A percentile compares a stretch with the other conserved stretches of the same genome.
These are phyloP conservation scores for Trichophyton schoenleinii DNA, from an alignment of 2,329 filamentous ascomycete genomes.

Conservation along the genomic window DNA sequence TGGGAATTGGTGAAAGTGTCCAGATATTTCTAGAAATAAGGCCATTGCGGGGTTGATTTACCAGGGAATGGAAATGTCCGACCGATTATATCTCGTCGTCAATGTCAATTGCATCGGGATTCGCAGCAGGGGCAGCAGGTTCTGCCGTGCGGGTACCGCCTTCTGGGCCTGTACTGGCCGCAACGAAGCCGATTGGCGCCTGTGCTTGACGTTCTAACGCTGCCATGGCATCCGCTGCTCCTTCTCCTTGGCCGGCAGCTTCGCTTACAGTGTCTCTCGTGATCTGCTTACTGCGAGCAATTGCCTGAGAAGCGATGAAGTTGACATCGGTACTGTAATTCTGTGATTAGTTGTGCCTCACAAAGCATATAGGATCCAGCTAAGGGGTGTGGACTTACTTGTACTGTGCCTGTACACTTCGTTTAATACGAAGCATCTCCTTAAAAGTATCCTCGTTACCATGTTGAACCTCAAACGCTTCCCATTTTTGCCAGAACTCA, in stretches of 20 bases:
- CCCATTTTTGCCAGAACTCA: conserved; percentile 93
- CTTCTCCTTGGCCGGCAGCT: conserved; percentile 32
- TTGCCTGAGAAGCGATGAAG: conserved; percentile 90
- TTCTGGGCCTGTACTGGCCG: conserved; percentile 63
- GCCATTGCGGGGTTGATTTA: not conserved
- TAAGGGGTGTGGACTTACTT: conserved; percentile 45
- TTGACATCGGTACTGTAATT: conserved; percentile 70
- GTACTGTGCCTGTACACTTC: conserved; percentile 93
- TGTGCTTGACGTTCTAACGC: conserved; percentile 77
- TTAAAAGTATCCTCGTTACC: conserved; percentile 99
- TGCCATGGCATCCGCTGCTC: conserved; percentile 68
- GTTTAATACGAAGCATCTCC: conserved; percentile 96
- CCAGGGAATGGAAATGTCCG: not conserved
- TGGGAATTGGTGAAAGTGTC: not conserved
- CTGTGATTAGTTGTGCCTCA: not conserved
- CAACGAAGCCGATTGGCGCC: conserved; percentile 81
- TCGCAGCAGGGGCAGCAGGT: conserved; percentile 41
- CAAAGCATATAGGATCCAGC: not conserved
- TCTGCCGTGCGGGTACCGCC: conserved; percentile 41
- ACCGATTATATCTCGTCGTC: conserved; percentile 40
- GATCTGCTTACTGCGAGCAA: conserved; percentile 62
- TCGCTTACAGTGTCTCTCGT: conserved; percentile 25
- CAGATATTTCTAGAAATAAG: not conserved
- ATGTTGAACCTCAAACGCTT: conserved; percentile 91
- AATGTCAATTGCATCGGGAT: conserved; percentile 80